Conservation (phyloP, 1,139 yeast species). For the Blastobotrys apis region DNA sequence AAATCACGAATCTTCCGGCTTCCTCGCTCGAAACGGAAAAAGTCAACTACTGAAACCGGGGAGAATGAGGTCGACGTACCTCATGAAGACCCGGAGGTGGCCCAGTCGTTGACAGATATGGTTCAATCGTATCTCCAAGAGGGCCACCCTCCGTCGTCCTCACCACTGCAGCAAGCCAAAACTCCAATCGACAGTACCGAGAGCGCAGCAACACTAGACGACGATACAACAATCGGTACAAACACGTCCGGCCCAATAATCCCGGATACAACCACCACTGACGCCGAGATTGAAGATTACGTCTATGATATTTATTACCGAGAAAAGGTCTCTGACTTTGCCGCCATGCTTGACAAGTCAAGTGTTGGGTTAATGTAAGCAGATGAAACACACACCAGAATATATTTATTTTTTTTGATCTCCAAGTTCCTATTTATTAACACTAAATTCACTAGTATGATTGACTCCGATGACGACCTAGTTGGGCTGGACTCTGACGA, state of each 20-base stretch:
- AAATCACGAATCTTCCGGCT: conserved; percentile 22
- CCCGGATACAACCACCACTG: conserved; percentile 18
- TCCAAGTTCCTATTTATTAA: too few relatives aligned
- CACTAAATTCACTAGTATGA: conserved; percentile 31
- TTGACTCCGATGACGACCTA: conserved; percentile 56
- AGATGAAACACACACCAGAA: too few relatives aligned
- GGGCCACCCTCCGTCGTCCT: conserved; percentile 3
- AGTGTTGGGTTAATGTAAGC: conserved; percentile 40
- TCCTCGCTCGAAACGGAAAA: conserved; percentile 24
- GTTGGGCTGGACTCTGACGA: conserved; percentile 44
- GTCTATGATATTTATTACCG: conserved; percentile 86
- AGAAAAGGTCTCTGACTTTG: conserved; percentile 34
- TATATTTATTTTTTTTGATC: too few relatives aligned
- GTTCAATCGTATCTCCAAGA: conserved; percentile 49
- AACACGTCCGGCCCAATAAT: conserved; percentile 13
- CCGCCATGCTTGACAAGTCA: conserved; percentile 1
- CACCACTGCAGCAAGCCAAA: conserved; percentile 7
- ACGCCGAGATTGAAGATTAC: conserved; percentile 54
- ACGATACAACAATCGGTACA: background rate
- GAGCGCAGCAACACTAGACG: background rate
- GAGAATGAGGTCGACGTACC: conserved; percentile 25
- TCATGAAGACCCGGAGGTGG: conserved; percentile 43
- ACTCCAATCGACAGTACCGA: background rate
- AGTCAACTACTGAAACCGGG: conserved; percentile 22
- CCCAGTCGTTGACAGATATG: conserved; percentile 67